phyloP scores from a whole-genome alignment of 2,329 filamentous ascomycete genomes.

The Colletotrichum australisinense region DNA sequence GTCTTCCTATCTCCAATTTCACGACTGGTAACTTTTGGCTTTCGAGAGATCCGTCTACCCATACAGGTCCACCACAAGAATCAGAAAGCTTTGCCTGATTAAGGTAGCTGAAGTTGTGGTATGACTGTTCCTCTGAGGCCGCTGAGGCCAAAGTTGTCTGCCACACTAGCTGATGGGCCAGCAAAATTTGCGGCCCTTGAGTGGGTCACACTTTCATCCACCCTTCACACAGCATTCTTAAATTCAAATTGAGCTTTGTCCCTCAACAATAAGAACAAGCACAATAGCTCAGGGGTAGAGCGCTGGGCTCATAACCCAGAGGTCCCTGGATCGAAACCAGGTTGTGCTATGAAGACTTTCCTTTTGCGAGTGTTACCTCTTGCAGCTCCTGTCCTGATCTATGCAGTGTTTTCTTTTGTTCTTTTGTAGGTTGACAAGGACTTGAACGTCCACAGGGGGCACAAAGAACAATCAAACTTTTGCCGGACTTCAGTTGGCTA shows the following conservation, averaged over 20 bases:
- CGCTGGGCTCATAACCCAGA: slow-evolving; percentile 21
- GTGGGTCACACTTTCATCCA: not conserved
- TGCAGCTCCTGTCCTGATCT: not conserved
- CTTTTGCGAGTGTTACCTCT: not conserved
- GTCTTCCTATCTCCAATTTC: not conserved
- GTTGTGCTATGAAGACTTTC: not conserved
- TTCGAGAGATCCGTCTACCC: not conserved
- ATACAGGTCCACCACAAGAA: not conserved
- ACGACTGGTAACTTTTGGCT: not conserved
- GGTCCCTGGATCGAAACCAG: slow-evolving; percentile 21
- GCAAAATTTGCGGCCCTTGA: not conserved
- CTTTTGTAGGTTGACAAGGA: not conserved
- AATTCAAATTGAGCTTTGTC: fast-evolving
- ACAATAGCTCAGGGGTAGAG: slow-evolving; percentile 23
- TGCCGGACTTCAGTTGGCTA: not conserved
- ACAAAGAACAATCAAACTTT: not conserved
- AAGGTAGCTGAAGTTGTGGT: no score
- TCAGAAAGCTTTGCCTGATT: not conserved
- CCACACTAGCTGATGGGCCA: not conserved
- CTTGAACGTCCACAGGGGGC: not conserved
- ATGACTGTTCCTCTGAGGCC: not conserved
- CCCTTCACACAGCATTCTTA: not conserved
- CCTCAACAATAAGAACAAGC: not conserved
- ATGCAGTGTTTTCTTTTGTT: not conserved
- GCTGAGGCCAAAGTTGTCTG: not conserved